Base-by-base conservation (phyloP, 305 asterid genomes). In the Nicotiana rustica region DNA sequence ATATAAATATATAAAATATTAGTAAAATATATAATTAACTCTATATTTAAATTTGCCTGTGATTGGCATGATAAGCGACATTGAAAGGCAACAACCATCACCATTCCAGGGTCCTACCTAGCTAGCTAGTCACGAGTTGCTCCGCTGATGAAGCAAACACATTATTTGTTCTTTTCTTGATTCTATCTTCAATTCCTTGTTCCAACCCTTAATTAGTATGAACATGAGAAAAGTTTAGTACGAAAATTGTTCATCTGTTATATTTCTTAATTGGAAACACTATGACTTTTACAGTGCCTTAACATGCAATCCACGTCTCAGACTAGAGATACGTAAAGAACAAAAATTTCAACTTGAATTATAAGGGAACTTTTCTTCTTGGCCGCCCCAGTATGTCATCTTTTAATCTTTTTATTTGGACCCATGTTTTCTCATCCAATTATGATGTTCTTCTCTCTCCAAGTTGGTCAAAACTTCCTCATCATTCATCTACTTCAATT, bases 61-160 rank as follows among this genome's bases (percentile, higher is more conserved):
- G 49, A 49, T 49, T 25, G 79, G 44, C 64, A 73, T 44, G 14
- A 25, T 71, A 21, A 47, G 79, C 1, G 38, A 21, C 61, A 73
- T 47, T 25, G 57, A 25, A 73, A 57, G 21, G 35, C 21, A 73
- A 83, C 81, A 10, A 5, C 83, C 64, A 80, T 44, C 33, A 81
- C 35, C 15, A 47, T 68, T 62, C 6, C 66, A 18, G 56, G 64
- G 79, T 62, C 77, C 49, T 41, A 41, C 49, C 83, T 56, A 77
- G 71, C 67, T 7, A 49, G 25, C 29, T 49, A 76, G 35, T 83
- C 85, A 86, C 75, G 66, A 68, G 79, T 81, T 52, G 79, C 64
- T 81, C 55, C 83, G 33, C 10, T 49, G 68, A 78, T 41, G 71
- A 41, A 60, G 67, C 86, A 68, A 73, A 47, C 62, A 0, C 41